Conservation (phyloP, 2,329 filamentous ascomycete species). For the Fusarium staphyleae region DNA sequence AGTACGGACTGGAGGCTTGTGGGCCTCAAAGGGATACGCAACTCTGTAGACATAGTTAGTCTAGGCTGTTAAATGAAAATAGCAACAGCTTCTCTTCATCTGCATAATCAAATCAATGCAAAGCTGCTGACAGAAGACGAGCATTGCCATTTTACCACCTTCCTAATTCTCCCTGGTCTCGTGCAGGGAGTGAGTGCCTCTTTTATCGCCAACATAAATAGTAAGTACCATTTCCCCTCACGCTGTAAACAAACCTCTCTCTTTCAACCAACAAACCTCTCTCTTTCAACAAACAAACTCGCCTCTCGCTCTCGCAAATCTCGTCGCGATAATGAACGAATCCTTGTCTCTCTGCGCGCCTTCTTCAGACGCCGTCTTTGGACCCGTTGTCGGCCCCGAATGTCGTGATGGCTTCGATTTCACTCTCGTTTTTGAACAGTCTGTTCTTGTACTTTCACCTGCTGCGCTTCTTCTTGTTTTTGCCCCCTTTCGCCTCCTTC, state of each 20-base stretch:
- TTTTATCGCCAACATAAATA: too few species aligned
- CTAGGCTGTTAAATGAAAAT: too few species aligned
- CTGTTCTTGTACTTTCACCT: slow-evolving; percentile 45
- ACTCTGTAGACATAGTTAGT: too few species aligned
- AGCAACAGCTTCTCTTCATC: too few species aligned
- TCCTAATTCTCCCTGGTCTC: slow-evolving; percentile 23
- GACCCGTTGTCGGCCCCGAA: slow-evolving; percentile 32
- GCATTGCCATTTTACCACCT: slow-evolving; percentile 20
- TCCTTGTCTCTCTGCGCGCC: slow-evolving; percentile 28
- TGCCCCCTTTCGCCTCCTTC: slow-evolving; percentile 43
- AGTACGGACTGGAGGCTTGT: too few species aligned
- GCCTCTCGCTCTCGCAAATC: not conserved
- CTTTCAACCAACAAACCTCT: not conserved
- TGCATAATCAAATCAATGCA: too few species aligned
- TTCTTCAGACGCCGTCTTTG: slow-evolving; percentile 39
- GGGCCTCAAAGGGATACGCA: too few species aligned
- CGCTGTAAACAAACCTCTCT: not conserved
- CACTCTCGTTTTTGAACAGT: slow-evolving; percentile 55
- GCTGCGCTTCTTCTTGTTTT: slow-evolving; percentile 43
- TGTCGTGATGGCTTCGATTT: slow-evolving; percentile 58
- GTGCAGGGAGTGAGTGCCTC: not conserved
- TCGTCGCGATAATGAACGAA: slow-evolving; percentile 35
- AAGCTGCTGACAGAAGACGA: not conserved
- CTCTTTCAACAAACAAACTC: too few species aligned
- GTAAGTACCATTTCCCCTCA: slow-evolving; percentile 7